These are phyloP conservation scores for Tetradesmus obliquus DNA, from an alignment of 139 green algal genomes.

Conservation along the genomic window DNA sequence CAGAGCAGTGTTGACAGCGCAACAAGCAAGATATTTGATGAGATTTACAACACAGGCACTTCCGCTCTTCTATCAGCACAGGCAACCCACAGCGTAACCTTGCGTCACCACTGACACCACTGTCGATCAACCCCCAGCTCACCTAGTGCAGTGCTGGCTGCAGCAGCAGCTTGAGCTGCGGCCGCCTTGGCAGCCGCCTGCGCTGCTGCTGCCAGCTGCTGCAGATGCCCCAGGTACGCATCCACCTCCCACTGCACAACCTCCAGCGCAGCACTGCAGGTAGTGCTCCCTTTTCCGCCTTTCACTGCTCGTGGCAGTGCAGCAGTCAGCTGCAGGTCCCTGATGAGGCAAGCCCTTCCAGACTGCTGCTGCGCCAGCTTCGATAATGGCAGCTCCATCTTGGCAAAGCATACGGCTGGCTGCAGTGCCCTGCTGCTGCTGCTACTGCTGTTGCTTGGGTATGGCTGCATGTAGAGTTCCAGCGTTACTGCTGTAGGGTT, in stretches of 20 bases:
- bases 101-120: background rate
- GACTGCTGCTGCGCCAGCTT: background rate
- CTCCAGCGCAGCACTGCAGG: background rate
- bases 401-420: background rate
- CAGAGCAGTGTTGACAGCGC: too few relatives aligned
- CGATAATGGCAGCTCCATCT: background rate
- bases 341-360: background rate
- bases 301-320: background rate
- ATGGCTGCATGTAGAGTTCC: slow-evolving; percentile 18
- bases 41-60: too few relatives aligned
- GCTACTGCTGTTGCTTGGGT: background rate
- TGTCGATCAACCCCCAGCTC: background rate
- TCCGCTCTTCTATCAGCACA: too few relatives aligned
- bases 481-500: background rate
- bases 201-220: background rate
- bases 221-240: slow-evolving; percentile 27
- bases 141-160: background rate
- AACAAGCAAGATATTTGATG: too few relatives aligned
- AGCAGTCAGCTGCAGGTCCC: slow-evolving; percentile 37
- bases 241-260: slow-evolving; percentile 12
- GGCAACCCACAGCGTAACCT: too few relatives aligned
- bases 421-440: slow-evolving; percentile 14
- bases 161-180: background rate
- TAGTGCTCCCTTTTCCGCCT: background rate
- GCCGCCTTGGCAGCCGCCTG: background rate